Conservation (phyloP, 257 asterid species). For the Cynanchum wilfordii region DNA sequence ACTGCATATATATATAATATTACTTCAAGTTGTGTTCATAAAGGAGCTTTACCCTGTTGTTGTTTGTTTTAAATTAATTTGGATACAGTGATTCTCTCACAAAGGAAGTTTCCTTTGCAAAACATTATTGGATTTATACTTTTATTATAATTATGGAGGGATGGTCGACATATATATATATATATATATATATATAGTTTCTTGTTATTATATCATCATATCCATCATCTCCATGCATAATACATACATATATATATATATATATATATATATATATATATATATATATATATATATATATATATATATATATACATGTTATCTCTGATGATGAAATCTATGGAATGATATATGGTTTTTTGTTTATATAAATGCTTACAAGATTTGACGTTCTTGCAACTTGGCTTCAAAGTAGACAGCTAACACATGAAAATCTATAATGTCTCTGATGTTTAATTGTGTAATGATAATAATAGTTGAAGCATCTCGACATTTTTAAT, state of each 20-base stretch:
- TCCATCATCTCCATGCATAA: not conserved
- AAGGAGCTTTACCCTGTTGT: constrained; percentile 3
- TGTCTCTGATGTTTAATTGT: not conserved
- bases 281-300: too few relatives aligned
- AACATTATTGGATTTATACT: too few relatives aligned
- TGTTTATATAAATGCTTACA: not conserved
- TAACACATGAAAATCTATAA: not conserved
- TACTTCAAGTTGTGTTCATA: not conserved
- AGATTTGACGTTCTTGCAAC: constrained; percentile 3
- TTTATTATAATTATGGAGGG: not conserved
- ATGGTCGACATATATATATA: not conserved
- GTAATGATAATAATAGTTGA: not conserved
- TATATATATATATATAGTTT: not conserved
- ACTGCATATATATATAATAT: too few relatives aligned
- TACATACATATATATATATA: not conserved
- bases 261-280: not conserved
- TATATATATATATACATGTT: not conserved
- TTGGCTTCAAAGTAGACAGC: not conserved
- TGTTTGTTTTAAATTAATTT: not conserved
- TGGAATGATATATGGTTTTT: not conserved
- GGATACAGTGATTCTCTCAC: not conserved
- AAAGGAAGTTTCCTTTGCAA: constrained; percentile 10
- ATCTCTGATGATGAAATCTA: constrained; percentile 1
- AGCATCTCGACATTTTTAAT: not conserved
- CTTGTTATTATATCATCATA: not conserved